Base-by-base conservation (phyloP, 2,329 filamentous ascomycete species). In the Trematosphaeria pertusa region DNA sequence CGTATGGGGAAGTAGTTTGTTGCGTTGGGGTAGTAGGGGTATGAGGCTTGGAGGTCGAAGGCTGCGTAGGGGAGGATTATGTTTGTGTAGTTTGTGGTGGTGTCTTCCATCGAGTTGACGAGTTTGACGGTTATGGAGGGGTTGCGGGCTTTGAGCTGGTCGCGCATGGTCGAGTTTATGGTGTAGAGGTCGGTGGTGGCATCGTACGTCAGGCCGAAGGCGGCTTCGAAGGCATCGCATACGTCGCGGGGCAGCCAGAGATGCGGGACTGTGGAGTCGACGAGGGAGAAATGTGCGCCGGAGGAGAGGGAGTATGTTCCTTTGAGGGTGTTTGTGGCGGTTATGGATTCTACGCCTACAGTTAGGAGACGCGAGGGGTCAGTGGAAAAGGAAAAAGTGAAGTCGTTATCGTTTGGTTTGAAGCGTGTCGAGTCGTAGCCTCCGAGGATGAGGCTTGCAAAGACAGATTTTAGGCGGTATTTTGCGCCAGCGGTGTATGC, bases 1-100 rank as follows among this genome's bases (percentile, higher is more conserved):
- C 82, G 80, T 34, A 90, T 75, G 3, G 86, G 85, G 49, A 90
- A 89, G 61, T 89, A 90, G 15, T 48, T 81, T 3, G 83, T 86
- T 30, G 84, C 80, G 56, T 86, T 86, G 45, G 82, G 73, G 11
- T 87, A 72, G 7, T 79, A 81, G 62, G 75, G 62, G 80, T 83
- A 75, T 2, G 77, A 75, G 14, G 72, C 60, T 44, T 73, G 62
- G 3, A 78, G 65, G 50, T 80, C 76, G 54, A 80, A 80, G 4
- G 77, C 75, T 7, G 70, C 70, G 53, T 80, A 80, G 3, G 76
- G 75, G 0, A 80, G 62, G 12, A 68, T 63, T 24, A 79, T 77
- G 22, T 75, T 69, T 2, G 75, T 71, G 30, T 65, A 73, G 26
- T 70, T 69, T 8, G 59, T 54, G 1, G 65, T 58, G 2, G 70